Evolutionary conservation across 2,329 filamentous ascomycete species (phyloP), one percentile per base, ranked within the genome.

Genomic region (Zymoseptoria brevis): DNA sequence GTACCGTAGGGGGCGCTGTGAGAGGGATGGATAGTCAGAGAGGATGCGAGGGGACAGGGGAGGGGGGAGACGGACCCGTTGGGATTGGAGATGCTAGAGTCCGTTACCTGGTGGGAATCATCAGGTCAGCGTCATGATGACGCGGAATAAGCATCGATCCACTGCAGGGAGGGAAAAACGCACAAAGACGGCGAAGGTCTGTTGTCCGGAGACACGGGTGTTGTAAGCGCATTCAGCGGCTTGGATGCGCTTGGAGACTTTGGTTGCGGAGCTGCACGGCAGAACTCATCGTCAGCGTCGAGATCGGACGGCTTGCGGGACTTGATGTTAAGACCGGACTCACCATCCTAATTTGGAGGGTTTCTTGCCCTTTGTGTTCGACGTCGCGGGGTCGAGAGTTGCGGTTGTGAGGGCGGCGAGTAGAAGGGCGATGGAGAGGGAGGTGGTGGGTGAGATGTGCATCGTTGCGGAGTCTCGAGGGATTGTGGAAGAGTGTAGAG

Each of bases 1-100:
- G 76, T 80, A 1, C 78, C 79, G 64, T 80, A 80, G 1, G 77
- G 77, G 2, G 72, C 73, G 19, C 79, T 79, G 59, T 64, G 19
- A 58, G 21, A 22, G 21, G 21, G 21, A 22, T 22, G 21, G 21
- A 22, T 62, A 61, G 79, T 76, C 64, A 79, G 78, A 57, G 77
- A 66, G 67, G 35, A 4, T 13, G 35, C 11, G 6, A 13, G 35
- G 35, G 11, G 5, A 3, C 11, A 41, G 35, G 11, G 35, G 35
- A 16, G 35, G 35, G 35, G 35, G 11, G 16, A 16, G 9, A 16
- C 60, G n/a, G 26, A 54, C 19, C 79, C 79, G 59, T 79, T 57
- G 60, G 65, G 65, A 16, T 59, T 62, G 62, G 80, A 75, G 65
- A 79, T 79, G 57, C 77, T 66, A 67, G 79, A 77, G 67, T 80